Percentiles rank a stretch among this genome's conserved stretches.
These are phyloP conservation scores for Lolium multiflorum DNA, from an alignment of 176 grass and related monocot species.

Conservation along the genomic window DNA sequence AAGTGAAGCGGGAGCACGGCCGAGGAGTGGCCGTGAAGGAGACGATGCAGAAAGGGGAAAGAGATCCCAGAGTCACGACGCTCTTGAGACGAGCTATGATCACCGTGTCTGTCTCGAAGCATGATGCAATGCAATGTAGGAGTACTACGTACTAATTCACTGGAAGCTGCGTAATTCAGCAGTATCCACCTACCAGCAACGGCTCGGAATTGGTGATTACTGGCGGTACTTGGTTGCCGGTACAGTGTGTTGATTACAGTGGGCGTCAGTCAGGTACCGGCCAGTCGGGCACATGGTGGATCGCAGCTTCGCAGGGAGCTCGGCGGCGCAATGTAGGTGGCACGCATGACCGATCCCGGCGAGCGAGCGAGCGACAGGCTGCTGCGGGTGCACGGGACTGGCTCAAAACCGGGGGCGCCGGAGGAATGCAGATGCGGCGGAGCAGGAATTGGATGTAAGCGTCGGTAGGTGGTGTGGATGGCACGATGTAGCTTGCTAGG, in stretches of 20 bases:
- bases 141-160: neutral
- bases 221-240: neutral
- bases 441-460: neutral
- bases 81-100: neutral
- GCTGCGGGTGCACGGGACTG: no score
- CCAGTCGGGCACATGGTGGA: constrained; percentile 34
- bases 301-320: neutral
- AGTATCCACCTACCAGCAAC: constrained; percentile 10
- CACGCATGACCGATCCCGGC: constrained; percentile 33
- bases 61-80: neutral
- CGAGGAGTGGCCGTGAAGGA: neutral
- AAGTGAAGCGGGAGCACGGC: neutral
- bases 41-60: neutral
- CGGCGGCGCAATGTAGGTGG: neutral
- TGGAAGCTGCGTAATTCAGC: neutral
- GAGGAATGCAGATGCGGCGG: neutral
- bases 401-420: no score
- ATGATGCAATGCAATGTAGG: neutral
- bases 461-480: no score
- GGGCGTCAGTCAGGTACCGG: constrained; percentile 20
- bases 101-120: no score
- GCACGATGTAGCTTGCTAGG: no score
- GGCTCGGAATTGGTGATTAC: neutral
- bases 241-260: constrained; percentile 7
- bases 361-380: neutral